These are phyloP conservation scores for Metrosideros polymorpha DNA, from an alignment of 441 rosid species.

Conservation along the genomic window DNA sequence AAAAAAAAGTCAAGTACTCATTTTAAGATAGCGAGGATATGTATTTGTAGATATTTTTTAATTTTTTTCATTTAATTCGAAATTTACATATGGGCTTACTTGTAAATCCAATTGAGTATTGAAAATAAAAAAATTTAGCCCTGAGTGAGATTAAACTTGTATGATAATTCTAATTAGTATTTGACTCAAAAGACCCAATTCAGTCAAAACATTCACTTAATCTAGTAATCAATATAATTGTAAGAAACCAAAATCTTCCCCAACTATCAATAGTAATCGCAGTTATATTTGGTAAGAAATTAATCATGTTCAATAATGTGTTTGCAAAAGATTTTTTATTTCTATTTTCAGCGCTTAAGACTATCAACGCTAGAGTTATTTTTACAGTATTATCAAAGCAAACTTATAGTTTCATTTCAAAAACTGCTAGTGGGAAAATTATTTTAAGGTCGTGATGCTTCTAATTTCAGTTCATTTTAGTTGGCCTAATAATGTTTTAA, in stretches of 20 bases:
- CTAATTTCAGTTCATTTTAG: neutral
- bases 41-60: neutral
- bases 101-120: neutral
- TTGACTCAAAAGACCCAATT: neutral
- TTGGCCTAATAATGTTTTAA: neutral
- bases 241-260: neutral
- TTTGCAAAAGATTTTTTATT: neutral
- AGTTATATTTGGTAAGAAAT: neutral
- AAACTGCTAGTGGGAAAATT: neutral
- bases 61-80: neutral
- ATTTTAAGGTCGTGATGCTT: neutral
- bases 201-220: neutral
- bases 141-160: neutral
- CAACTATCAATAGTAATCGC: neutral
- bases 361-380: neutral
- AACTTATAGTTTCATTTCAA: neutral
- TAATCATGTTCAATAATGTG: neutral
- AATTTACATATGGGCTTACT: neutral
- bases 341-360: neutral
- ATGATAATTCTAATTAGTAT: neutral
- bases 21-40: too few species aligned
- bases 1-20: neutral
- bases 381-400: neutral
- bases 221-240: neutral
- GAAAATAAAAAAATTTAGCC: neutral